These are phyloP conservation scores for Thielaviopsis euricoi DNA, from an alignment of 2,329 filamentous ascomycete genomes.

Conservation along the genomic window DNA sequence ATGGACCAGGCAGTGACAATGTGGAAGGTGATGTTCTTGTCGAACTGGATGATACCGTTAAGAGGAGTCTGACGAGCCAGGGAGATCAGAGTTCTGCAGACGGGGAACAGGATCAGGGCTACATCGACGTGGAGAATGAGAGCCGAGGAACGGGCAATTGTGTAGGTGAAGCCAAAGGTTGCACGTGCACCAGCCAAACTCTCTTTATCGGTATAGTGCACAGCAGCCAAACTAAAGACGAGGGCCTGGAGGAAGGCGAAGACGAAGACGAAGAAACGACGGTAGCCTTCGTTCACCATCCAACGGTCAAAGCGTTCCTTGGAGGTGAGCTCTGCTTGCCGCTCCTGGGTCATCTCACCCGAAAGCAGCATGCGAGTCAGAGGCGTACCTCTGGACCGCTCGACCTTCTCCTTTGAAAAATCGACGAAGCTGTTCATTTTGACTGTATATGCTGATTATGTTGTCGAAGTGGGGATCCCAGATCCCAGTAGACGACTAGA, in stretches of 20 bases:
- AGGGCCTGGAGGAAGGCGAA: conserved; percentile 59
- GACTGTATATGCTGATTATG: background rate
- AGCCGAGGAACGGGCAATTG: conserved; percentile 60
- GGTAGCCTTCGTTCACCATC: conserved; percentile 82
- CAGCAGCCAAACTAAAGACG: conserved; percentile 64
- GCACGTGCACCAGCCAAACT: conserved; percentile 48
- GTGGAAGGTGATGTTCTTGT: conserved; percentile 82
- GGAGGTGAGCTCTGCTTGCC: conserved; percentile 47
- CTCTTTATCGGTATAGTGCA: conserved; percentile 67
- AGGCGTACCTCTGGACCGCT: conserved; percentile 68
- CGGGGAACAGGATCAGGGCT: conserved; percentile 61
- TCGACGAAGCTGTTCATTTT: conserved; percentile 7
- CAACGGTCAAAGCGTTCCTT: conserved; percentile 65
- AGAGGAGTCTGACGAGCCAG: conserved; percentile 64
- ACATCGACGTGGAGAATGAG: conserved; percentile 70
- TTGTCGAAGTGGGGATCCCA: conserved; percentile 1
- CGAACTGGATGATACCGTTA: conserved; percentile 75
- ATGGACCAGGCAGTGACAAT: conserved; percentile 76
- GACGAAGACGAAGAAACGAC: conserved; percentile 60
- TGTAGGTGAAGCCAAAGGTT: conserved; percentile 59
- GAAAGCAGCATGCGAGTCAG: conserved; percentile 70
- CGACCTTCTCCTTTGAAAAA: conserved; percentile 19
- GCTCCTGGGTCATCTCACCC: conserved; percentile 63
- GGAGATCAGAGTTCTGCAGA: conserved; percentile 72
- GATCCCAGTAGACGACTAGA: background rate